Percentiles rank a stretch among this genome's conserved stretches.
phyloP scores from a whole-genome alignment of 1,139 yeast genomes.

The Hanseniaspora sp. region DNA sequence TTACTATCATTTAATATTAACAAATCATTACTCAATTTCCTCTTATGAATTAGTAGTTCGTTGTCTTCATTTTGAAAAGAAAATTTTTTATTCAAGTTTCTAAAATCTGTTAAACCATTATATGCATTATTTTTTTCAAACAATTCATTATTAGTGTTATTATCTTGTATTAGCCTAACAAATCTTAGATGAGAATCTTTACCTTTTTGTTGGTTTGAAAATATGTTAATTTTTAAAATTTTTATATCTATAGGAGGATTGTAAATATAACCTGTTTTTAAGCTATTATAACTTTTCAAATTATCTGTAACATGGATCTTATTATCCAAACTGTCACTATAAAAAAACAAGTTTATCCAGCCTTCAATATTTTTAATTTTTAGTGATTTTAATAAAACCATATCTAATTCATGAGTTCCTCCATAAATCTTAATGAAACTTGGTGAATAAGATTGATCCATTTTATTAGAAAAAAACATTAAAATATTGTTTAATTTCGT shows the following conservation, averaged over 20 bases:
- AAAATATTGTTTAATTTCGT: conserved; percentile 63
- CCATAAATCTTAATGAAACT: conserved; percentile 57
- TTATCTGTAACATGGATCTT: neutral
- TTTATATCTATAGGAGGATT: conserved; percentile 54
- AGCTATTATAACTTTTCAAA: neutral
- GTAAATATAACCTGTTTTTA: conserved; percentile 8
- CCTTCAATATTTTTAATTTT: conserved; percentile 68
- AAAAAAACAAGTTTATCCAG: conserved; percentile 69
- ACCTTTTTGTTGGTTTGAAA: conserved; percentile 88
- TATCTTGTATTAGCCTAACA: conserved; percentile 40
- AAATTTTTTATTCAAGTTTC: neutral
- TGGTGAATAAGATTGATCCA: conserved; percentile 91
- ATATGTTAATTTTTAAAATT: conserved; percentile 54
- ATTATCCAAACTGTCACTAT: conserved; percentile 38
- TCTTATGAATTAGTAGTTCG: neutral
- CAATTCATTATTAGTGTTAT: conserved; percentile 4
- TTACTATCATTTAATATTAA: neutral
- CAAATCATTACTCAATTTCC: neutral
- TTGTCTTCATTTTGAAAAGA: neutral
- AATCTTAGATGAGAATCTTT: conserved; percentile 88
- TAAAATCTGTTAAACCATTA: neutral
- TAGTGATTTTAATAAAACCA: conserved; percentile 59
- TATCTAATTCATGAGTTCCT: conserved; percentile 79
- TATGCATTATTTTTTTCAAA: neutral
- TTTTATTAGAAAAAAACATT: conserved; percentile 49